These are phyloP conservation scores for Candida succiphila DNA, from an alignment of 805 yeast genomes.

Conservation along the genomic window DNA sequence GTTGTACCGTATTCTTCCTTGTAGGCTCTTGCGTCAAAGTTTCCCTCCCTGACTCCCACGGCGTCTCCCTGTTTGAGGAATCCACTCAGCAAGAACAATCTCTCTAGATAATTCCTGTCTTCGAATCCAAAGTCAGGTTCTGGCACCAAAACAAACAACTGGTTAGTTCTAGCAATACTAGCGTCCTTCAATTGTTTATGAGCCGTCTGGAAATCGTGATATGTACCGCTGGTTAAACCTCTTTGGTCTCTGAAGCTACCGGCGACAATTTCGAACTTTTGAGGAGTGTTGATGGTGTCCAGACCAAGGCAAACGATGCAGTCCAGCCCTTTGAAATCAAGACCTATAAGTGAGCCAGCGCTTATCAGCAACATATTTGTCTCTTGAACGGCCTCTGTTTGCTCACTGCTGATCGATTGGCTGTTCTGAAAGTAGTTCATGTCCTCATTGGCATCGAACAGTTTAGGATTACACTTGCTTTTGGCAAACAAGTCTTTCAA, in stretches of 20 bases:
- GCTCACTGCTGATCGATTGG: neutral
- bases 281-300: constrained; percentile 17
- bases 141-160: constrained; percentile 10
- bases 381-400: constrained; percentile 1
- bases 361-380: constrained; percentile 15
- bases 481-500: constrained; percentile 7
- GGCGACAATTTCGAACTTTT: constrained; percentile 12
- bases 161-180: constrained; percentile 1
- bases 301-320: constrained; percentile 20
- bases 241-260: constrained; percentile 17
- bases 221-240: constrained; percentile 10
- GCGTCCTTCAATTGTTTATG: constrained; percentile 4
- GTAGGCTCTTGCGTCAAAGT: constrained; percentile 6
- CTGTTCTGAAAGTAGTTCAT: constrained; percentile 6
- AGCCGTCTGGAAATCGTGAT: neutral
- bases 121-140: constrained; percentile 14
- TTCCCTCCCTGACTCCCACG: constrained; percentile 13
- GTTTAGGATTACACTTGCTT: constrained; percentile 4
- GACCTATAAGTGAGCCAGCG: constrained; percentile 15
- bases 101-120: constrained; percentile 22
- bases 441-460: constrained; percentile 9
- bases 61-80: constrained; percentile 12
- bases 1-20: neutral
- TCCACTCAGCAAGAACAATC: constrained; percentile 18
- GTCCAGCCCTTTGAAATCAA: constrained; percentile 16